Evolutionary conservation across 495 filamentous ascomycete species (phyloP), one percentile per base, ranked within the genome.

Genomic region (Neurospora africana): DNA sequence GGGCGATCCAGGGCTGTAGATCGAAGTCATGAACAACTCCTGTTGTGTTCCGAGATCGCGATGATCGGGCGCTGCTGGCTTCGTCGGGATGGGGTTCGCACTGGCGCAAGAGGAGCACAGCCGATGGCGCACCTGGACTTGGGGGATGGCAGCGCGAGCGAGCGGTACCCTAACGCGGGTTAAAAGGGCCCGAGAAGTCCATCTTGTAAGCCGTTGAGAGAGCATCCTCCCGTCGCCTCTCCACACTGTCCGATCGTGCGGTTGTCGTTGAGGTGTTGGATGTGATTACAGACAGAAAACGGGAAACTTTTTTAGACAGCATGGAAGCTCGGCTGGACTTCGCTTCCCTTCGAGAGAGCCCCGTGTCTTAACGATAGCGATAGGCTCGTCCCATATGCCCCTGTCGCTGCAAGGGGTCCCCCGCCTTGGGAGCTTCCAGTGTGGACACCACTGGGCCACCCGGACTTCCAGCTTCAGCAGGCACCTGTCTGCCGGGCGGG

Each of bases 1-100:
- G 5, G 94, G 93, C 15, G 94, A 95, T 1, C 94, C 94, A 4
- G 94, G 93, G 74, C 91, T 94, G 79, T 93, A 92, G 65, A 85
- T 75, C 11, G 93, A 93, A 0, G 88, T 91, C 27, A 88, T 92
- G 78, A 95, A 95, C 10, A 98, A 87, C 61, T 91, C 88, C 71
- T 95, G 93, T 23, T 86, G 83, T 36, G 88, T 82, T 68, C 88
- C 91, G 47, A 96, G 81, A 44, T 87, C 82, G 73, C 93, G 90
- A 80, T 97, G 93, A 75, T 97, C 86, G 47, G 75, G 74, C 35
- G 85, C 78, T 37, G 78, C 77, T 19, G 78, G 73, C 71, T 78
- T 80, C n/a, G 79, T 74, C n/a, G 68, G 72, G 37, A 17, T 61
- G 53, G 70, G 33, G 36, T 61, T 67, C 53, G 75, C 23, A 76